Evolutionary conservation across 2,329 filamentous ascomycete species (phyloP).

Genomic region (Pestalotiopsis sp.): DNA sequence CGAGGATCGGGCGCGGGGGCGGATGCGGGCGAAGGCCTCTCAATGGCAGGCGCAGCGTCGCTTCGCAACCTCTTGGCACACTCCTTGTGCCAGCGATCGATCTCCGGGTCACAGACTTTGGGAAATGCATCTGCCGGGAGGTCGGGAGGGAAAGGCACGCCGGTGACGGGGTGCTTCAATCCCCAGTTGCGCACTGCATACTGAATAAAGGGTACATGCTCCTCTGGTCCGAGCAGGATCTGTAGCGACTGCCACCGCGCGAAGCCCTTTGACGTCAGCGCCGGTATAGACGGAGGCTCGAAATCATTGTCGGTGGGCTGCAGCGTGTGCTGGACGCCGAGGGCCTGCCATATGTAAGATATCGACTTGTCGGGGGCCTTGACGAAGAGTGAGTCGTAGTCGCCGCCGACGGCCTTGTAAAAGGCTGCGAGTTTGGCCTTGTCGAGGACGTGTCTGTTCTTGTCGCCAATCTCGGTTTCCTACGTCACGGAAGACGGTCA

Average conservation of each 20-base stretch:
- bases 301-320: conserved; percentile 77
- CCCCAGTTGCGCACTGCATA: conserved; percentile 78
- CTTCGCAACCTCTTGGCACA: conserved; percentile 72
- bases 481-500: conserved; percentile 35
- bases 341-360: conserved; percentile 88
- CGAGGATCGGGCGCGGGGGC: conserved; percentile 19
- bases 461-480: conserved; percentile 63
- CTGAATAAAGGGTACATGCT: conserved; percentile 84
- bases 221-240: conserved; percentile 82
- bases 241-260: conserved; percentile 94
- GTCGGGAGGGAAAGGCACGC: conserved; percentile 65
- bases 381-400: conserved; percentile 81
- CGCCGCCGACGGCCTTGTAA: conserved; percentile 73
- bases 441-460: conserved; percentile 54
- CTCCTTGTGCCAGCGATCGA: conserved; percentile 82
- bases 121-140: conserved; percentile 70
- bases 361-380: conserved; percentile 73
- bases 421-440: conserved; percentile 76
- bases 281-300: conserved; percentile 75
- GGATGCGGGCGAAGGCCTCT: conserved; percentile 23
- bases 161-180: conserved; percentile 74
- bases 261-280: conserved; percentile 82
- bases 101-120: conserved; percentile 71
- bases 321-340: conserved; percentile 87
- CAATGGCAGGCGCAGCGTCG: conserved; percentile 52